Evolutionary conservation across 768 basidiomycete species (phyloP), one percentile per base, ranked within the genome.

Genomic region (Pisolithus sp.): DNA sequence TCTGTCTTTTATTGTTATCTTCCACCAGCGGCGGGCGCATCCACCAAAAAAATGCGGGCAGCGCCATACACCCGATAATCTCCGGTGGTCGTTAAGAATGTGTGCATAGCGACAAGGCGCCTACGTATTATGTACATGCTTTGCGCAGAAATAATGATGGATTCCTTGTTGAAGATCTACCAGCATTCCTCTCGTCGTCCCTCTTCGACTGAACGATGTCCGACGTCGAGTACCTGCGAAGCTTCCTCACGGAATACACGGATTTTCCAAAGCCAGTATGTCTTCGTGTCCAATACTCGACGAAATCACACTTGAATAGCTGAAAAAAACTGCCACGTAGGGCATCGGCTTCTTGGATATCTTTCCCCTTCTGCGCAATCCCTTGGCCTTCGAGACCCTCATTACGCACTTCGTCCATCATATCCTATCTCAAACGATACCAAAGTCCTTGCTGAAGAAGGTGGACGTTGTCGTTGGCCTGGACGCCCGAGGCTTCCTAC

Each of bases 341-440:
- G 95, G 95, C 12, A 81, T 99, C 64, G 77, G 77, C 45, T 99
- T 99, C 71, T 73, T 94, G 51, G 96, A 99, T 69, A 89, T 98
- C 60, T 93, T 97, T 70, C 96, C 96, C 10, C 76, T 98, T 65
- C 78, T 99, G 17, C 81, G 86, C 15, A 76, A 91, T 63, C 96
- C 95, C 10, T 59, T 87, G 50, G 85, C 84, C 4, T 90, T 95
- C 63, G 95, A 97, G 73, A 83, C 87, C 0, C 79, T 98, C 38
- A 86, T 96, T 65, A 91, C 92, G 12, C 86, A 96, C 65, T 76
- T 97, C 53, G 66, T 89, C 48, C 79, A 94, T 69, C 95, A 88
- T 63, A 72, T 98, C 64, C 85, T 85, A 49, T 90, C 89, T 23
- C 72, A 82, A 53, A 91, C 87, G 7, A 75, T 93, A 58, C 77